Conservation (phyloP, 345 rosid species). For the Isatis tinctoria region DNA sequence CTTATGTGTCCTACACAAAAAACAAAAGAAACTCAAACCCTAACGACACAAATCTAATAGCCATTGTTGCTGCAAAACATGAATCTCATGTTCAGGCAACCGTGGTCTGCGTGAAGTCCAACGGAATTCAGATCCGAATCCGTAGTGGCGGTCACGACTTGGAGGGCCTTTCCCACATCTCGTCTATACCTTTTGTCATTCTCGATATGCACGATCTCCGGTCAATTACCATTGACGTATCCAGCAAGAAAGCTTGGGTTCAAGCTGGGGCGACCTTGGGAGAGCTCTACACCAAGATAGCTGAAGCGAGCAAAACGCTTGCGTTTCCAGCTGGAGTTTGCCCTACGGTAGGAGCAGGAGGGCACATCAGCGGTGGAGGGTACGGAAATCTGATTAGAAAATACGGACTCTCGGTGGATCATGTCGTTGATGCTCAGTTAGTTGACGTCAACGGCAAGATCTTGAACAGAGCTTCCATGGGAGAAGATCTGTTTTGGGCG, state of each 20-base stretch:
- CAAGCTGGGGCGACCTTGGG: constrained; percentile 51
- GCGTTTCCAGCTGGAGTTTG: constrained; percentile 52
- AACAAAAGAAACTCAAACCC: constrained; percentile 11
- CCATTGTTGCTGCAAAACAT: constrained; percentile 17
- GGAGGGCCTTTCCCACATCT: constrained; percentile 26
- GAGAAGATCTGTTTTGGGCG: constrained; percentile 58
- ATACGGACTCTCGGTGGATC: constrained; percentile 46
- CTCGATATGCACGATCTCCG: constrained; percentile 43
- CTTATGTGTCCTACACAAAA: constrained; percentile 1
- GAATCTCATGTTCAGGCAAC: constrained; percentile 29
- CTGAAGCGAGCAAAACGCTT: constrained; percentile 33
- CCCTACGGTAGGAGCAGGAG: constrained; percentile 41
- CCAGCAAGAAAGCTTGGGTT: constrained; percentile 37
- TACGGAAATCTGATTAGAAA: constrained; percentile 52
- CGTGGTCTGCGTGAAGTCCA: constrained; percentile 23
- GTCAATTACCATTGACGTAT: constrained; percentile 31
- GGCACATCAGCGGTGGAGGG: constrained; percentile 47
- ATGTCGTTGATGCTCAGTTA: constrained; percentile 44
- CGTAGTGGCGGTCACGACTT: constrained; percentile 34
- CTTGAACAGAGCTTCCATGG: constrained; percentile 42
- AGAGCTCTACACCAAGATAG: constrained; percentile 43
- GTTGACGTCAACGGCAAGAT: constrained; percentile 42
- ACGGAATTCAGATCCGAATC: constrained; percentile 14
- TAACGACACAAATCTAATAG: constrained; percentile 5
- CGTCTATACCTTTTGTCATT: constrained; percentile 21